Percentiles rank a stretch among this genome's conserved stretches.
Evolutionary conservation across 768 basidiomycete genomes (phyloP).

Genomic region (Lactarius evosmus): DNA sequence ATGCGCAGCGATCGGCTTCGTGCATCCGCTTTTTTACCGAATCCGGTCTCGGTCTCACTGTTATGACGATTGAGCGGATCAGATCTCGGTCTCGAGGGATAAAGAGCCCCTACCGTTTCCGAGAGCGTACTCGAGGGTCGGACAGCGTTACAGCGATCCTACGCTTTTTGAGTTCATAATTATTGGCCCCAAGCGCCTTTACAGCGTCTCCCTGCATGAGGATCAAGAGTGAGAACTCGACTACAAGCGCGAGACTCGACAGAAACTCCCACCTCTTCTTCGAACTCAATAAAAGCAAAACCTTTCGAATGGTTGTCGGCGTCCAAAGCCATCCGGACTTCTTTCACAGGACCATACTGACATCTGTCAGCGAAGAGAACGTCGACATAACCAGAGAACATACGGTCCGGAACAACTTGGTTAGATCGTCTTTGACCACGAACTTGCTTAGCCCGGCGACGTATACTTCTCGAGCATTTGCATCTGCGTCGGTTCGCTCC

Average conservation of each 20-base stretch:
- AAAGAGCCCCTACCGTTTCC: slow-evolving; percentile 32
- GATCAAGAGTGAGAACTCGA: neutral
- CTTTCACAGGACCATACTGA: slow-evolving; percentile 81
- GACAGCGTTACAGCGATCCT: slow-evolving; percentile 85
- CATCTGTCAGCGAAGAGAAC: slow-evolving; percentile 16
- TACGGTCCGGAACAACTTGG: slow-evolving; percentile 75
- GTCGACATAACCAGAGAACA: slow-evolving; percentile 30
- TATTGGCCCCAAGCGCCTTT: slow-evolving; percentile 75
- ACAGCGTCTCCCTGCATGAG: slow-evolving; percentile 59
- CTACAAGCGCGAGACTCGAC: neutral
- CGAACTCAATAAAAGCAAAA: slow-evolving; percentile 91
- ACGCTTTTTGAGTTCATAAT: slow-evolving; percentile 85
- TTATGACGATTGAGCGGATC: neutral
- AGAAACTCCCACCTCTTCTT: slow-evolving; percentile 59
- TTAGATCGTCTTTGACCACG: slow-evolving; percentile 72
- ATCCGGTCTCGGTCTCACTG: slow-evolving; percentile 49
- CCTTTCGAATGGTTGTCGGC: slow-evolving; percentile 71
- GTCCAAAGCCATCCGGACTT: slow-evolving; percentile 74
- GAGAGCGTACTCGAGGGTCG: slow-evolving; percentile 51
- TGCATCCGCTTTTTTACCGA: slow-evolving; percentile 52
- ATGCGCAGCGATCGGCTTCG: slow-evolving; percentile 74
- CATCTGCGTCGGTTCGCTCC: slow-evolving; percentile 83
- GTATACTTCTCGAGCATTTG: slow-evolving; percentile 81
- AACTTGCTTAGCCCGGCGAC: slow-evolving; percentile 82
- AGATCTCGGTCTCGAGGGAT: neutral